Conservation (phyloP, 148 eudicot species). For the Cornus controversa region DNA sequence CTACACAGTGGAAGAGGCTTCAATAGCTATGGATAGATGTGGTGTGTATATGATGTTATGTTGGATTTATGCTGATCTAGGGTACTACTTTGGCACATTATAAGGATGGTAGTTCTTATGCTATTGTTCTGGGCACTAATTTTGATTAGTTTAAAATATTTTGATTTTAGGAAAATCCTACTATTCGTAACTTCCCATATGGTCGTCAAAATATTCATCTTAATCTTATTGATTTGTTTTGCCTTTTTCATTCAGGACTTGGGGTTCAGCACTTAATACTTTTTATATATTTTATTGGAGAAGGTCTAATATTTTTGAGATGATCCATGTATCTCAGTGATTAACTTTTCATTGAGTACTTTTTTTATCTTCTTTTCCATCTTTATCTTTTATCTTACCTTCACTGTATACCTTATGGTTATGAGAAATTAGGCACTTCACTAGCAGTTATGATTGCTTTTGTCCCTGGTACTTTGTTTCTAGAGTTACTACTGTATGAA, state of each 20-base stretch:
- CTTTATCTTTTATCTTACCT: not conserved
- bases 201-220: not conserved
- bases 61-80: not conserved
- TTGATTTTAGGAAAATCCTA: not conserved
- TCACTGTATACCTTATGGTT: not conserved
- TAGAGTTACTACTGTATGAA: not conserved
- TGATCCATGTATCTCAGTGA: not conserved
- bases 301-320: not conserved
- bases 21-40: slow-evolving; percentile 65
- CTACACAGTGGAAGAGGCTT: slow-evolving; percentile 52
- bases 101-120: not conserved
- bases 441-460: not conserved
- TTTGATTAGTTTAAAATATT: not conserved
- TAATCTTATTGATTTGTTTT: not conserved
- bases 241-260: not conserved
- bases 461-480: not conserved
- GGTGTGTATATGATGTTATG: slow-evolving; percentile 35
- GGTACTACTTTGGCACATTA: not conserved
- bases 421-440: not conserved
- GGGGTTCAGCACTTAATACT: not conserved
- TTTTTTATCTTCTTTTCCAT: not conserved
- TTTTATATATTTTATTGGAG: not conserved
- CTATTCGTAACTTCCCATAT: not conserved
- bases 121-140: not conserved
- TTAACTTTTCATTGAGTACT: not conserved